Percentiles rank a stretch among this genome's conserved stretches.
These are phyloP conservation scores for Elymus sibiricus DNA, from an alignment of 176 grass and related monocot genomes.

Conservation along the genomic window DNA sequence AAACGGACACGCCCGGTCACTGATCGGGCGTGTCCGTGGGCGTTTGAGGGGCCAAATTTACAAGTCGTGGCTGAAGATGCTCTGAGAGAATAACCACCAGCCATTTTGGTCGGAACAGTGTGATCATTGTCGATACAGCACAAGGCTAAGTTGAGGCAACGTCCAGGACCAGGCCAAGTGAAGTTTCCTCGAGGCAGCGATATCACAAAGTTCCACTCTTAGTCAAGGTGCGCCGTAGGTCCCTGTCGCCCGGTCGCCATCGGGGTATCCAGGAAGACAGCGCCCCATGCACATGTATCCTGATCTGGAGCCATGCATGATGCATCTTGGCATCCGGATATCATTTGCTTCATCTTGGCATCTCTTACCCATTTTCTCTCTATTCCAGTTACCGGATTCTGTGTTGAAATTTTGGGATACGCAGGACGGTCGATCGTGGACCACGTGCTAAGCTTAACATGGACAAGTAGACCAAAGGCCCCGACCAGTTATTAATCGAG, in stretches of 20 bases:
- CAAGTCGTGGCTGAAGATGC: too few relatives aligned
- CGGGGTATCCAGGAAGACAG: neutral
- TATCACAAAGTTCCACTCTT: neutral
- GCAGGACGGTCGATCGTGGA: neutral
- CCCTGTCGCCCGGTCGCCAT: neutral
- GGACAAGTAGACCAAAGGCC: neutral
- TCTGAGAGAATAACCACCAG: neutral
- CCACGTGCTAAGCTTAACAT: neutral
- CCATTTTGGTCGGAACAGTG: neutral
- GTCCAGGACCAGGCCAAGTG: neutral
- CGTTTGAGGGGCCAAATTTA: too few relatives aligned
- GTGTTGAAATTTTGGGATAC: neutral
- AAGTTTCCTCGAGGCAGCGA: constrained; percentile 2
- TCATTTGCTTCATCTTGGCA: neutral
- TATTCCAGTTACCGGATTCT: neutral
- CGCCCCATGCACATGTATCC: neutral
- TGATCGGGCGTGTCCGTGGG: too few relatives aligned
- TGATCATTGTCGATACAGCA: neutral
- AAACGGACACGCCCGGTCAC: too few relatives aligned
- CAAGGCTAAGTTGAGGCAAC: neutral
- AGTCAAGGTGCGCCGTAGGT: constrained; percentile 16
- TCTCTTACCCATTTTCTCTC: neutral
- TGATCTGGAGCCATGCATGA: too few relatives aligned
- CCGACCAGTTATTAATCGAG: neutral
- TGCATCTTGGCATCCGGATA: neutral